phyloP scores from a whole-genome alignment of 169 alveolate genomes.

The Babesia gibsoni region DNA sequence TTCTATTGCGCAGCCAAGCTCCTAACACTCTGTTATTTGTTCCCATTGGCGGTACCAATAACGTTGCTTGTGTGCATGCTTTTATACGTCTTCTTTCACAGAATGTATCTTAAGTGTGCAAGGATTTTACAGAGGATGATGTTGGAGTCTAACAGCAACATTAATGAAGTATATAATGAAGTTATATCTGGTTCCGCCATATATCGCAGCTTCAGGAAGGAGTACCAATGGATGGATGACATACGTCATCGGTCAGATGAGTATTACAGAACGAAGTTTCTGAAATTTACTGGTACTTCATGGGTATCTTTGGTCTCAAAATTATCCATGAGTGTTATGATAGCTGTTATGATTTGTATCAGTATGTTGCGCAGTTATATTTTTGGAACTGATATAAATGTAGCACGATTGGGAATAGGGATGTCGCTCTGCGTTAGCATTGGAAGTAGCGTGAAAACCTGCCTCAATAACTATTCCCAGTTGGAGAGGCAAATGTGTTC shows the following conservation, averaged over 20 bases:
- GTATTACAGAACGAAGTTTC: conserved; percentile 13
- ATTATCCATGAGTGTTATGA: background rate
- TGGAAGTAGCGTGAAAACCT: background rate
- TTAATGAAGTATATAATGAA: conserved; percentile 42
- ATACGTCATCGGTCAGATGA: conserved; percentile 22
- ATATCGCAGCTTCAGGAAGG: conserved; percentile 44
- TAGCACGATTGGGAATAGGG: conserved; percentile 17
- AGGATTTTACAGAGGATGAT: conserved; percentile 27
- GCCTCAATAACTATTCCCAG: conserved; percentile 6
- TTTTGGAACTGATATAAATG: background rate
- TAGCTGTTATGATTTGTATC: background rate
- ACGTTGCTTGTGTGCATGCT: background rate
- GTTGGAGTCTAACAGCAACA: conserved; percentile 23
- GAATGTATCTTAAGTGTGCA: conserved; percentile 19
- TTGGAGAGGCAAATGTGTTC: conserved; percentile 31
- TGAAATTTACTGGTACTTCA: conserved; percentile 13
- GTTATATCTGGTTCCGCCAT: conserved; percentile 44
- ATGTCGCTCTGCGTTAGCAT: conserved; percentile 21
- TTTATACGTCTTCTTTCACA: background rate
- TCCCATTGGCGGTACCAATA: conserved; percentile 33
- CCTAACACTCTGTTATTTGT: conserved; percentile 41
- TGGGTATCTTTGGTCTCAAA: conserved; percentile 41
- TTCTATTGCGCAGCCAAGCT: background rate
- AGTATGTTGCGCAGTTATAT: background rate
- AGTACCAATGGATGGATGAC: conserved; percentile 24